These are phyloP conservation scores for Termitomyces sp. DNA, from an alignment of 768 basidiomycete species.

Conservation along the genomic window DNA sequence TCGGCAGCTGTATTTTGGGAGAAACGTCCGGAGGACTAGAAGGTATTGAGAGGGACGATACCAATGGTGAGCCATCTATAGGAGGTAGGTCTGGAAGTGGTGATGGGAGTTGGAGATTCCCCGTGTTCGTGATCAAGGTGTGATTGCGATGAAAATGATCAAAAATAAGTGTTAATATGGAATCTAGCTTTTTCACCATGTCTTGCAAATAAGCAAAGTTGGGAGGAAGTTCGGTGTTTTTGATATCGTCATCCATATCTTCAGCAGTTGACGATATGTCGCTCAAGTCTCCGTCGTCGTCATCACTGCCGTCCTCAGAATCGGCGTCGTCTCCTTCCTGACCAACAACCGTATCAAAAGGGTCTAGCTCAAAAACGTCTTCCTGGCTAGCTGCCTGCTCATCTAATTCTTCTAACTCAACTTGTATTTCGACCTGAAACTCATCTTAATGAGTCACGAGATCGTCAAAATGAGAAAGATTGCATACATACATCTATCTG, in stretches of 20 bases:
- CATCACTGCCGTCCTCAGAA: slow-evolving; percentile 46
- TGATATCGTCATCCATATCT: slow-evolving; percentile 36
- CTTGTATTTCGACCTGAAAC: slow-evolving; percentile 87
- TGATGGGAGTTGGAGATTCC: slow-evolving; percentile 18
- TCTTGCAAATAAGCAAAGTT: slow-evolving; percentile 69
- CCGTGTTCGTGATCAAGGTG: slow-evolving; percentile 16
- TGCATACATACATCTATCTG: slow-evolving; percentile 93
- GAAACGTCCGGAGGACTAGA: slow-evolving; percentile 10
- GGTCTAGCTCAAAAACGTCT: slow-evolving; percentile 73
- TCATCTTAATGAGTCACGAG: not conserved
- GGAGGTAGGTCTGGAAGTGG: slow-evolving; percentile 31
- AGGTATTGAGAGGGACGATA: slow-evolving; percentile 22
- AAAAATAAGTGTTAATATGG: slow-evolving; percentile 79
- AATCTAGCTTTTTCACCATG: slow-evolving; percentile 91
- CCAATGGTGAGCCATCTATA: slow-evolving; percentile 17
- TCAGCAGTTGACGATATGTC: slow-evolving; percentile 74
- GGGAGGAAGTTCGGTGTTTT: slow-evolving; percentile 36
- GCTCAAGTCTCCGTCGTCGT: slow-evolving; percentile 41
- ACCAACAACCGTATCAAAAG: slow-evolving; percentile 80
- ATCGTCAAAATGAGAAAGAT: not conserved
- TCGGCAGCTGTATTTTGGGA: slow-evolving; percentile 13
- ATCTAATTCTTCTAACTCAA: slow-evolving; percentile 90
- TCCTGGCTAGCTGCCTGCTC: slow-evolving; percentile 52
- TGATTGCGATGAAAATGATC: slow-evolving; percentile 68
- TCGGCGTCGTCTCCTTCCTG: slow-evolving; percentile 63